phyloP scores from a whole-genome alignment of 2,329 filamentous ascomycete species.

The Fusarium oxysporum region DNA sequence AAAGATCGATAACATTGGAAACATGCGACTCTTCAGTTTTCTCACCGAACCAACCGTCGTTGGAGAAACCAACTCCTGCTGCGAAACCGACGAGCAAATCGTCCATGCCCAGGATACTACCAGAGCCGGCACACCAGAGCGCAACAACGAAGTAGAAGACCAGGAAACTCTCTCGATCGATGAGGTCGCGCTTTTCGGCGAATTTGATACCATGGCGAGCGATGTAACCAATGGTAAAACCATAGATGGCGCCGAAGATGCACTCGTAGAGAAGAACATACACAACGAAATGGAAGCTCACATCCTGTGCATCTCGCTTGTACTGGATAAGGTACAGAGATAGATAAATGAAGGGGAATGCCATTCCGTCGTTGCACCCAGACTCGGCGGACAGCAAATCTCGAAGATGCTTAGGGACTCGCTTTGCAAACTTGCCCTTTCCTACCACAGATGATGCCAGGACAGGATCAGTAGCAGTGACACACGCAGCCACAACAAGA shows the following conservation, averaged over 20 bases:
- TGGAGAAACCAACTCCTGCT: constrained; percentile 97
- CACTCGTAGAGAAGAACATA: constrained; percentile 95
- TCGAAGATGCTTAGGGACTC: constrained; percentile 96
- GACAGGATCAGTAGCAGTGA: constrained; percentile 97
- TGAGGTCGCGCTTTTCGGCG: constrained; percentile 85
- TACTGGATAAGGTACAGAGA: constrained; percentile 91
- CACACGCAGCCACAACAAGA: constrained; percentile 87
- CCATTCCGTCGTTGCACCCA: constrained; percentile 99
- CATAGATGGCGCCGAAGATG: constrained; percentile 89
- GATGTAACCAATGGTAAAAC: constrained; percentile 87
- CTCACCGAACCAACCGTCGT: constrained; percentile 98
- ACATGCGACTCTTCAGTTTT: constrained; percentile 99
- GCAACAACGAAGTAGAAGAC: constrained; percentile 99
- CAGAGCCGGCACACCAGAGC: constrained; percentile 93
- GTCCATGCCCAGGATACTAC: constrained; percentile 90
- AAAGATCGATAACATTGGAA: constrained; percentile 97
- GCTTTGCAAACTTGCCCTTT: constrained; percentile 98
- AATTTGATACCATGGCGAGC: constrained; percentile 90
- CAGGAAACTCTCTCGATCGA: constrained; percentile 96
- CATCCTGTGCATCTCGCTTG: constrained; percentile 72
- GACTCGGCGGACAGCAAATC: constrained; percentile 96
- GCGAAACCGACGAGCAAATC: constrained; percentile 95
- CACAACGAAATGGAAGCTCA: constrained; percentile 88
- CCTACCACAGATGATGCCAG: constrained; percentile 97
- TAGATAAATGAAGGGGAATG: constrained; percentile 96